phyloP scores from a whole-genome alignment of 805 yeast genomes.

The Metschnikowia kofuensis region DNA sequence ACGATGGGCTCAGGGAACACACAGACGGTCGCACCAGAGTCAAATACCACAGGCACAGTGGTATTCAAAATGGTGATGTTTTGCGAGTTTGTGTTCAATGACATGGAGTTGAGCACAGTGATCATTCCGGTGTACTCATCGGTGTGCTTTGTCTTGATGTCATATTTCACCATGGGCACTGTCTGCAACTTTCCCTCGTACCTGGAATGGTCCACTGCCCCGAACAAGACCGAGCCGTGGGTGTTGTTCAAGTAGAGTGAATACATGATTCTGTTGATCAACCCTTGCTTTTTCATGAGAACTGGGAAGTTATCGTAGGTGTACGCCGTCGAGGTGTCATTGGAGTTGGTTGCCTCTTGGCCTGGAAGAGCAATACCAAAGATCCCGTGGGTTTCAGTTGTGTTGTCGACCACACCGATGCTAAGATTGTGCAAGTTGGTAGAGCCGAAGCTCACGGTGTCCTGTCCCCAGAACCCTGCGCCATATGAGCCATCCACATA shows the following conservation, averaged over 20 bases:
- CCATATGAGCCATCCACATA: constrained; percentile 52
- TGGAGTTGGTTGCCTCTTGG: neutral
- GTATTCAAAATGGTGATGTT: constrained; percentile 5
- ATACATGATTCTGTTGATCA: neutral
- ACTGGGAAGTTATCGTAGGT: constrained; percentile 1
- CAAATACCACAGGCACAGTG: constrained; percentile 29
- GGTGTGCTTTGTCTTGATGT: neutral
- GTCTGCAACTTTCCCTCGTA: constrained; percentile 7
- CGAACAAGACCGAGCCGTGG: constrained; percentile 6
- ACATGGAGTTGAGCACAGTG: constrained; percentile 44
- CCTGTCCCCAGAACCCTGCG: constrained; percentile 46
- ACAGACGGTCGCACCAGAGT: constrained; percentile 52
- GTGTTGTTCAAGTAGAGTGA: neutral
- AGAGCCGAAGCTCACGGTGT: constrained; percentile 17
- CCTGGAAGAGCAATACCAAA: constrained; percentile 19
- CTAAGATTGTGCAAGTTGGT: constrained; percentile 13
- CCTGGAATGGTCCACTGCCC: constrained; percentile 8
- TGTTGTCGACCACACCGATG: constrained; percentile 18
- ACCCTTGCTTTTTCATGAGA: neutral
- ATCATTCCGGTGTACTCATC: constrained; percentile 21
- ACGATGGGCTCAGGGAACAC: constrained; percentile 42
- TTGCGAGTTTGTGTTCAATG: constrained; percentile 13
- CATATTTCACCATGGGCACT: constrained; percentile 4
- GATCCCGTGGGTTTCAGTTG: constrained; percentile 18
- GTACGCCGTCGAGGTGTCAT: neutral